phyloP scores from a whole-genome alignment of 768 basidiomycete species.

The Kwoniella dendrophila region DNA sequence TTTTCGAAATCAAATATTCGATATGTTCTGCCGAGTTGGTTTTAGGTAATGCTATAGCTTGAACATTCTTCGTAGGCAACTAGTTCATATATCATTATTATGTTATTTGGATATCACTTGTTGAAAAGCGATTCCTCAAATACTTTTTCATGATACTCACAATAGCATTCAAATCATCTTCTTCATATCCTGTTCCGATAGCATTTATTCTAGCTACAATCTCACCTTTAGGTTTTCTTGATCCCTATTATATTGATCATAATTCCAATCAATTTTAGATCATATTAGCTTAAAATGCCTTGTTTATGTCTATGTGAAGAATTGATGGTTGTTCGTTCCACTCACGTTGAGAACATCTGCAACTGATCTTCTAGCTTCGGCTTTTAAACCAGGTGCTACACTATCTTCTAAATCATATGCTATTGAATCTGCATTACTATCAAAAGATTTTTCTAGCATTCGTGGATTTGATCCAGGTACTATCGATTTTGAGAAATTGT shows the following conservation, averaged over 20 bases:
- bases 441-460: constrained; percentile 78
- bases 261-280: too few species aligned
- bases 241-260: constrained; percentile 19
- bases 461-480: constrained; percentile 78
- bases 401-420: constrained; percentile 91
- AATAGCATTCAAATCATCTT: constrained; percentile 45
- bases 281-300: too few species aligned
- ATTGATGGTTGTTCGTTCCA: neutral
- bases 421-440: constrained; percentile 68
- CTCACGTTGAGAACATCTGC: constrained; percentile 60
- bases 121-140: too few species aligned
- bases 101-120: neutral
- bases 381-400: constrained; percentile 65
- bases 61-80: constrained; percentile 61
- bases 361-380: constrained; percentile 66
- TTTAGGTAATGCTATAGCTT: constrained; percentile 81
- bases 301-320: neutral
- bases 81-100: constrained; percentile 35
- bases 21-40: constrained; percentile 71
- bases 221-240: constrained; percentile 33
- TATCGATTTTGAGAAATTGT: constrained; percentile 36
- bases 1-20: constrained; percentile 62
- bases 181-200: constrained; percentile 41
- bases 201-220: constrained; percentile 55
- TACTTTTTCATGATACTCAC: too few species aligned